phyloP scores from a whole-genome alignment of 116 monocot species.

The Iris pallida region DNA sequence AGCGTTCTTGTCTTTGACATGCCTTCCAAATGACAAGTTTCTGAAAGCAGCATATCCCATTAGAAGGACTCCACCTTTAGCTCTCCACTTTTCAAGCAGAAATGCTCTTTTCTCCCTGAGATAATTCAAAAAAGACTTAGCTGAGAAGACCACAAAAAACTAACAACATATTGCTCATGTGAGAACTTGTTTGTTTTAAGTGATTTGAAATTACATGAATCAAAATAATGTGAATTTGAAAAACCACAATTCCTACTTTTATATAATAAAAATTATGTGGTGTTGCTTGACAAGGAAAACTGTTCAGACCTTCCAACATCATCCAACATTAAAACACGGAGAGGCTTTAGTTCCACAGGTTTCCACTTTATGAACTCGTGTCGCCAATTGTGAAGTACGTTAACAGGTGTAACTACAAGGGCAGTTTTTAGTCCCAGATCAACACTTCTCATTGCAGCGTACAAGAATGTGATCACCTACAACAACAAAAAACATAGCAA shows the following conservation, averaged over 20 bases:
- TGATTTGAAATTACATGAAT: too few species aligned
- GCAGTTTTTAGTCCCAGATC: constrained; percentile 78
- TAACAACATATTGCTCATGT: too few species aligned
- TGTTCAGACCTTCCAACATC: constrained; percentile 67
- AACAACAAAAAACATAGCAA: constrained; percentile 4
- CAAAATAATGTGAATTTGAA: too few species aligned
- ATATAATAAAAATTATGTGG: too few species aligned
- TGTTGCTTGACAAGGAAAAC: too few species aligned
- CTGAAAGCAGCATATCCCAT: constrained; percentile 90
- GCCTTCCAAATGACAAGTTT: constrained; percentile 74
- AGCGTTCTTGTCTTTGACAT: constrained; percentile 59
- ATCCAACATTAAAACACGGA: constrained; percentile 84
- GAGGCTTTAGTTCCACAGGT: constrained; percentile 70
- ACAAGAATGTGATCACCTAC: constrained; percentile 91
- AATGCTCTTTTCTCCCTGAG: constrained; percentile 63
- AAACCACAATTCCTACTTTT: too few species aligned
- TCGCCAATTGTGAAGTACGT: constrained; percentile 94
- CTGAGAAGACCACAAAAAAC: too few species aligned
- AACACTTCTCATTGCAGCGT: constrained; percentile 69
- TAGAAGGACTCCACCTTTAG: constrained; percentile 85
- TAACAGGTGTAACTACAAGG: constrained; percentile 90
- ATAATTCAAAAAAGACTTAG: background rate
- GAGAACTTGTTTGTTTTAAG: too few species aligned
- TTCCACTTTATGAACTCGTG: constrained; percentile 86
- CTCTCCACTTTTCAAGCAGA: constrained; percentile 75